Conservation (phyloP, 495 filamentous ascomycete genomes). For the Filosporella fistucella region DNA sequence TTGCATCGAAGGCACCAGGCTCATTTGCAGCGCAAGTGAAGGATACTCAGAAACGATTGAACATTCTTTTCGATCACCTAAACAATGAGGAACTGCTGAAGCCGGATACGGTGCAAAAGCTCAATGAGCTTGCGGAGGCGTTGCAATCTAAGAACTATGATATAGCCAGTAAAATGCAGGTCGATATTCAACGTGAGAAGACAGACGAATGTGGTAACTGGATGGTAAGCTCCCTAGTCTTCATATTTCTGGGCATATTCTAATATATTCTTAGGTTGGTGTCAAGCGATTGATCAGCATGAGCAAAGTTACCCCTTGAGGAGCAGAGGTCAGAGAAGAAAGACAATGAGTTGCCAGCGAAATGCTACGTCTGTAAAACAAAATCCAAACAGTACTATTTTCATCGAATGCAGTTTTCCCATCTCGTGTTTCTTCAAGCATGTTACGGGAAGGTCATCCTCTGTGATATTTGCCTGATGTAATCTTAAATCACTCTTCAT, state of each 20-base stretch:
- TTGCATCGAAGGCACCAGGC: slow-evolving; percentile 75
- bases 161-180: slow-evolving; percentile 68
- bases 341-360: too few species aligned
- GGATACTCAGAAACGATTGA: slow-evolving; percentile 88
- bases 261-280: slow-evolving; percentile 59
- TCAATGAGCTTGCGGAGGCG: slow-evolving; percentile 57
- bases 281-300: slow-evolving; percentile 90
- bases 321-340: background rate
- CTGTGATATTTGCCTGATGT: too few species aligned
- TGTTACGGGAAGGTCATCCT: too few species aligned
- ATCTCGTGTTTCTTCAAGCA: too few species aligned
- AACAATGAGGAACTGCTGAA: slow-evolving; percentile 91
- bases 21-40: slow-evolving; percentile 80
- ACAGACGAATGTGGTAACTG: slow-evolving; percentile 85
- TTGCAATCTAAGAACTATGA: slow-evolving; percentile 71
- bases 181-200: slow-evolving; percentile 77
- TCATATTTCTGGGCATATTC: background rate
- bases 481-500: too few species aligned
- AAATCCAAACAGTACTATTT: too few species aligned
- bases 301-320: slow-evolving; percentile 68
- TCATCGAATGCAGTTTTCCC: too few species aligned
- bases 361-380: too few species aligned
- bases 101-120: slow-evolving; percentile 68
- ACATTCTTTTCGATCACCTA: slow-evolving; percentile 89
- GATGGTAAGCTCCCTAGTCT: slow-evolving; percentile 70